Evolutionary conservation across 805 yeast genomes (phyloP), one percentile per base, ranked within the genome.

Genomic region (Lachancea meyersii): DNA sequence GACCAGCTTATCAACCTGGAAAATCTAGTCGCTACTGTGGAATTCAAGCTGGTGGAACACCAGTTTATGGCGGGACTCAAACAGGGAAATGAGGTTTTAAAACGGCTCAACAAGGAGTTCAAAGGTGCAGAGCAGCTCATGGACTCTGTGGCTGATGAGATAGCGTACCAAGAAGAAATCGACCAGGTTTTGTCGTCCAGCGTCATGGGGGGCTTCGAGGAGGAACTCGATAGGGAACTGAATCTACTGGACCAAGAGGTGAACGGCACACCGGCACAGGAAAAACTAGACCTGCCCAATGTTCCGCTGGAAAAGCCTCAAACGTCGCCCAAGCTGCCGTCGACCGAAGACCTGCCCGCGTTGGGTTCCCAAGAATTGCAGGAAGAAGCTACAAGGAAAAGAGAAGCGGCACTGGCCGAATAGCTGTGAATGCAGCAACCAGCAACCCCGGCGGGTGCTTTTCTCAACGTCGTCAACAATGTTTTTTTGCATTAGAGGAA

Each of bases 31-130:
- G 75, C 79, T 18, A 80, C 80, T 8, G 83, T 93, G 28, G 97
- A 93, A 63, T 88, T 87, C 66, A 91, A 95, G 55, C 65, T 86
- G 45, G 80, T 93, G 24, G 97, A 93, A 58, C 78, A 79, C 48
- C 95, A 88, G 54, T 88, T 93, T 32, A 51, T 89, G 3, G 75
- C 74, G 45, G 96, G 97, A 0, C 67, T 93, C 23, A 72, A 80
- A 51, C 80, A 82, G 50, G 97, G 98, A 19, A 88, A 84, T 56
- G 65, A 72, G 40, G 86, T 86, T 10, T 72, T 93, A 51, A 80
- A 75, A 50, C 79, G 77, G 51, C 70, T 93, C 46, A 93, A 93
- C 60, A 66, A 68, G 37, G 96, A 91, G 53, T 76, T 89, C 76
- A 79, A 77, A 27, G 76, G 77, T 52, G 82, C 88, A n/a, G 96